Conservation (phyloP, 805 yeast species). For the Teunomyces cretensis region DNA sequence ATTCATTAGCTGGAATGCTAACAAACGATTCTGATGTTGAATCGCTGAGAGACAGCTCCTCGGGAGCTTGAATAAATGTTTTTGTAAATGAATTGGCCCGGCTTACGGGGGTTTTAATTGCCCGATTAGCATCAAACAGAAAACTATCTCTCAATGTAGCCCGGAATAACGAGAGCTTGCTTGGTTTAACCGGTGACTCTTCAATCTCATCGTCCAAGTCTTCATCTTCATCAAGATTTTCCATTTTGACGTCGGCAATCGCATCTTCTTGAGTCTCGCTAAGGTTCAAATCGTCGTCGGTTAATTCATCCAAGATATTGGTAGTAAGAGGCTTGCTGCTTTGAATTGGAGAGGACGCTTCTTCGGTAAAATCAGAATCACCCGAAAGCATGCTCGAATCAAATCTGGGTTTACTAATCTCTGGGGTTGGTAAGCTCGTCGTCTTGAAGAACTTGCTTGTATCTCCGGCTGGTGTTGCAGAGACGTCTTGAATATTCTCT, state of each 20-base stretch:
- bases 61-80: not conserved
- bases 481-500: constrained; percentile 4
- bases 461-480: constrained; percentile 6
- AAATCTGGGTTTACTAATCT: constrained; percentile 7
- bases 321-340: constrained; percentile 5
- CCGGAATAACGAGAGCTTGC: constrained; percentile 9
- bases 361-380: constrained; percentile 35
- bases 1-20: not conserved
- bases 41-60: not conserved
- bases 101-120: not conserved
- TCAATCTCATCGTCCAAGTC: constrained; percentile 39
- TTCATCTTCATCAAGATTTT: constrained; percentile 11
- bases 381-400: constrained; percentile 19
- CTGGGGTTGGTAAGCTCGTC: constrained; percentile 3
- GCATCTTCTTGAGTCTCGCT: constrained; percentile 4
- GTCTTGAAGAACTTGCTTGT: constrained; percentile 12
- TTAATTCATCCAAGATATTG: constrained; percentile 13
- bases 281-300: constrained; percentile 15
- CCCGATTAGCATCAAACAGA: constrained; percentile 16
- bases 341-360: constrained; percentile 26
- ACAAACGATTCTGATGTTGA: not conserved
- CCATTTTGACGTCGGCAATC: not conserved
- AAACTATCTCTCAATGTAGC: constrained; percentile 20
- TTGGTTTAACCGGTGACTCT: constrained; percentile 38
- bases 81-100: not conserved